Percentiles rank a stretch among this genome's conserved stretches.
Evolutionary conservation across 306 rosid genomes (phyloP).

Genomic region (Canavalia gladiata): DNA sequence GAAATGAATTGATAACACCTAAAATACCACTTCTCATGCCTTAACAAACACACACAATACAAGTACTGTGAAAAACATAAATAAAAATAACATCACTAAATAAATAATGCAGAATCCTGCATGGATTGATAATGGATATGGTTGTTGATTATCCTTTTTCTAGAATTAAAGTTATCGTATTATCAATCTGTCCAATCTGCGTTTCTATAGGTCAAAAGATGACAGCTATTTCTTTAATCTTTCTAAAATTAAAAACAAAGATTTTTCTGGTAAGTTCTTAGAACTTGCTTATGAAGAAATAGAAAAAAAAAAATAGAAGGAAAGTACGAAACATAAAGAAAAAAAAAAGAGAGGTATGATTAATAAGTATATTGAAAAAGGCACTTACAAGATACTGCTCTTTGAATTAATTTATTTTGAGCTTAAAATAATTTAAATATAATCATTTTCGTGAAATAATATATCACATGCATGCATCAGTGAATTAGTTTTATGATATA

Average conservation of each 20-base stretch:
- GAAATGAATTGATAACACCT: no score
- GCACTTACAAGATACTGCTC: background rate
- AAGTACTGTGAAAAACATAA: background rate
- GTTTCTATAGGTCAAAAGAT: constrained; percentile 59
- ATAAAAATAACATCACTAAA: constrained; percentile 12
- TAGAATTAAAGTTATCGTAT: constrained; percentile 27
- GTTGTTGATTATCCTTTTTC: constrained; percentile 39
- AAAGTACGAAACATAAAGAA: background rate
- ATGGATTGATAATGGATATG: constrained; percentile 23
- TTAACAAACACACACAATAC: no score
- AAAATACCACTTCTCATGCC: no score
- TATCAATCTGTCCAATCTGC: constrained; percentile 36
- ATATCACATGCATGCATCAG: background rate
- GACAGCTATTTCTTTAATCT: constrained; percentile 44
- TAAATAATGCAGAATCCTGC: constrained; percentile 17
- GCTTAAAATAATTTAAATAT: no score
- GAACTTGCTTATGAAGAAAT: constrained; percentile 55
- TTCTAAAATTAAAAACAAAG: constrained; percentile 19
- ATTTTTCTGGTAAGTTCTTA: constrained; percentile 46
- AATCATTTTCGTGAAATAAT: background rate
- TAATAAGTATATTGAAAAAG: no score
- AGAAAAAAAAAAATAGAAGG: background rate
- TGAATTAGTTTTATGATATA: background rate
- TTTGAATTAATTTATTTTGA: no score
- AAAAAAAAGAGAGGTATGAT: background rate